Base-by-base conservation (phyloP, 2,329 filamentous ascomycete species). In the Aspergillus sclerotialis region DNA sequence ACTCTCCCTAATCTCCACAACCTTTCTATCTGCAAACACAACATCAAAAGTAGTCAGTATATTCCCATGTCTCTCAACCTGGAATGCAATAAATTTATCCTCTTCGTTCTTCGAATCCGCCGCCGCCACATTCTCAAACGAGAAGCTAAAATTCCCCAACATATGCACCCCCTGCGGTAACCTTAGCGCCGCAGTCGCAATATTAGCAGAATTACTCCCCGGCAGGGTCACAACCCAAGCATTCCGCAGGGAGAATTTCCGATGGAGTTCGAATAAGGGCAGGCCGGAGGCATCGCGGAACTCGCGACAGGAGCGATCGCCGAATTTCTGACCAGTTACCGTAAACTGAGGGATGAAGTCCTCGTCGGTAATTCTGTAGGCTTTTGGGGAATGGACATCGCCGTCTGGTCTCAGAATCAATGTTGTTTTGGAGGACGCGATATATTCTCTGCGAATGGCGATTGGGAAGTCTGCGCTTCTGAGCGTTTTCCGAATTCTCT, bases 261-360 rank as follows among this genome's bases (percentile, higher is more conserved):
- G 30, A 16, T 50, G 43, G 13, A 46, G 35, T 34, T 55, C 50
- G 37, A 55, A 56, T 34, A 56, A 39, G 2, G 52, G 52, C 1
- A 56, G 39, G 2, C 52, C 52, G 7, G 52, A 53, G 6, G 44
- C 32, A 29, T 56, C 50, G 15, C 52, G 48, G 35, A 56, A 52
- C 28, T 56, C 52, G 14, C 52, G 49, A 12, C 44, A 45, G 3
- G 39, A 25, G 5, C 45, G 42, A 12, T 43, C 28, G 23, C 41
- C 38, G 32, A 50, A 55, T 34, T 46, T 48, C 26, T 38, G 38
- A 4, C 52, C 52, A 10, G 49, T 49, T 5, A 44, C 49, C 7
- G 52, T 55, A 36, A 53, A 52, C 8, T 52, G 24, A 3, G 38
- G 39, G 2, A 40, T 30, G 19, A 43, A 44, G 15, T 55, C 45